phyloP scores from a whole-genome alignment of 2,329 filamentous ascomycete species.

The Pseudocercospora fijiensis region DNA sequence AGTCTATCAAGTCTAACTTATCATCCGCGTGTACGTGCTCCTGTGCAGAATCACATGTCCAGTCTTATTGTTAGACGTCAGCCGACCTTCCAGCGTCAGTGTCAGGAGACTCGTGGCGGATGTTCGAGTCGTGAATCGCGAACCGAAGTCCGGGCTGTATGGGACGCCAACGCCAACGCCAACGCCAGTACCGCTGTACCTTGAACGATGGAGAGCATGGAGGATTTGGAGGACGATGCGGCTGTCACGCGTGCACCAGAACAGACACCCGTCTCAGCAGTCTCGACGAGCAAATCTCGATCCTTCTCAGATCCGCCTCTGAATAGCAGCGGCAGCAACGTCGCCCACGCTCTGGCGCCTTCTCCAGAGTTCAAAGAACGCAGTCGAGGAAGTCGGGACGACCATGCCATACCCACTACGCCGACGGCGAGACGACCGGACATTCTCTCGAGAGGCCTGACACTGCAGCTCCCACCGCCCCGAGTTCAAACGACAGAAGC shows the following conservation, averaged over 20 bases:
- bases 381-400: conserved; percentile 40
- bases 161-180: background rate
- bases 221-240: conserved; percentile 5
- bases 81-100: background rate
- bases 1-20: too few species aligned
- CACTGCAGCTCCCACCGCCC: conserved; percentile 64
- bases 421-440: conserved; percentile 56
- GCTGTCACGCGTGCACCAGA: conserved; percentile 4
- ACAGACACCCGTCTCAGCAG: conserved; percentile 5
- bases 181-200: background rate
- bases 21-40: background rate
- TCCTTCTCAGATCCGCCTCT: conserved; percentile 45
- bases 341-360: conserved; percentile 47
- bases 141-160: background rate
- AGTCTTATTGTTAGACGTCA: background rate
- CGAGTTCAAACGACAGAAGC: conserved; percentile 42
- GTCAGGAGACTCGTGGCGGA: background rate
- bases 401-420: conserved; percentile 41
- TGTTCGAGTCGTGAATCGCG: background rate
- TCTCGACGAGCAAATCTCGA: conserved; percentile 37
- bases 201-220: conserved; percentile 4
- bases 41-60: background rate
- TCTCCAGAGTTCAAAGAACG: conserved; percentile 47
- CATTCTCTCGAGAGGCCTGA: conserved; percentile 63
- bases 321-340: conserved; percentile 41